Percentiles rank a stretch among this genome's conserved stretches.
These are phyloP conservation scores for Penicillium coffeae DNA, from an alignment of 495 filamentous ascomycete species.

Conservation along the genomic window DNA sequence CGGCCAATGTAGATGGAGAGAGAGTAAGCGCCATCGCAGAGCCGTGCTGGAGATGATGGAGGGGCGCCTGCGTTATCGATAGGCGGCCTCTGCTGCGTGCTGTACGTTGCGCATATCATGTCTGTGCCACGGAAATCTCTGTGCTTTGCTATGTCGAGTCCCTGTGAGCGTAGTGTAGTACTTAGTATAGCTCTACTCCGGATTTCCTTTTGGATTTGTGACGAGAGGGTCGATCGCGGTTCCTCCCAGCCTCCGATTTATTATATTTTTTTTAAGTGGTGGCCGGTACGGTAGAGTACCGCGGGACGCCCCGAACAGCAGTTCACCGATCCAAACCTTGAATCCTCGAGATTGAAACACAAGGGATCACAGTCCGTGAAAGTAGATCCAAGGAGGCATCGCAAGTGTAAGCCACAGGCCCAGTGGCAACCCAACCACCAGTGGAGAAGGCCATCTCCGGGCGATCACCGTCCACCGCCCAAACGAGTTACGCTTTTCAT, in stretches of 20 bases:
- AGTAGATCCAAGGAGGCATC: background rate
- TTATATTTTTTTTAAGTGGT: slow-evolving; percentile 6
- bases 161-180: background rate
- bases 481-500: slow-evolving; percentile 2
- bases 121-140: slow-evolving; percentile 10
- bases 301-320: background rate
- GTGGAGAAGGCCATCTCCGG: background rate
- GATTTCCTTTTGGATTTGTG: background rate
- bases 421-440: background rate
- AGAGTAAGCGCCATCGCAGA: too few species aligned
- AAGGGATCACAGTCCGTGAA: background rate
- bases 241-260: slow-evolving; percentile 19
- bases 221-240: background rate
- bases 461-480: slow-evolving; percentile 16
- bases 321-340: background rate
- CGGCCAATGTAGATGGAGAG: too few species aligned
- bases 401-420: background rate
- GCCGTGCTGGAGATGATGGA: too few species aligned
- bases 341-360: background rate
- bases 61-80: slow-evolving; percentile 21
- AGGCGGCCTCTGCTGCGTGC: slow-evolving; percentile 12
- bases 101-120: slow-evolving; percentile 11
- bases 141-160: background rate
- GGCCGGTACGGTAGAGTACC: slow-evolving; percentile 1
- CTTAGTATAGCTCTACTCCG: background rate